Evolutionary conservation across 192 early-diverging fungal species (phyloP).

Genomic region (Lobosporangium transversale): DNA sequence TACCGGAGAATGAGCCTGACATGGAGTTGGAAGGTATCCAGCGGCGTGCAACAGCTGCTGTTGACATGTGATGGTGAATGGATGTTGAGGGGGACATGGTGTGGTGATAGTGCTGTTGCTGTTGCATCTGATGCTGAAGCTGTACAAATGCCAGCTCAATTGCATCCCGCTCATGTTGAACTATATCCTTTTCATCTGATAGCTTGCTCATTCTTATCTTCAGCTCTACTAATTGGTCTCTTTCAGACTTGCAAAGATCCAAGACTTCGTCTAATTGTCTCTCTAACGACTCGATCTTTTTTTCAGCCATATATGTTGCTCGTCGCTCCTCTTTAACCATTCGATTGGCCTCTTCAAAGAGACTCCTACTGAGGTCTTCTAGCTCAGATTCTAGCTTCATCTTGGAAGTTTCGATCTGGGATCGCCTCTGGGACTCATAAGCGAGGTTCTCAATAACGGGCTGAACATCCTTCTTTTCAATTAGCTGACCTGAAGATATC

Average conservation of each 20-base stretch:
- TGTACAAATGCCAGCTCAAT: slow-evolving; percentile 44
- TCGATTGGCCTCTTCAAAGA: slow-evolving; percentile 53
- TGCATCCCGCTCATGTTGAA: slow-evolving; percentile 36
- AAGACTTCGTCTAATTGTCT: slow-evolving; percentile 46
- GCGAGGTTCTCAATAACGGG: slow-evolving; percentile 52
- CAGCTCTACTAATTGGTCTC: slow-evolving; percentile 48
- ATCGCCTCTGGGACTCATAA: slow-evolving; percentile 40
- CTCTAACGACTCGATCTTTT: slow-evolving; percentile 39
- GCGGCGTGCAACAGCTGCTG: slow-evolving; percentile 35
- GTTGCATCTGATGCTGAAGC: slow-evolving; percentile 25
- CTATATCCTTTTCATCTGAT: slow-evolving; percentile 41
- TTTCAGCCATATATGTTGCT: slow-evolving; percentile 24
- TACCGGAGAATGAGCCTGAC: neutral
- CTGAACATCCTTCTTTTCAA: slow-evolving; percentile 53
- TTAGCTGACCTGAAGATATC: slow-evolving; percentile 48
- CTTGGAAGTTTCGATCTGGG: slow-evolving; percentile 43
- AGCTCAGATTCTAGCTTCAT: slow-evolving; percentile 44
- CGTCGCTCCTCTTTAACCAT: slow-evolving; percentile 54
- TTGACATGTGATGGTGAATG: slow-evolving; percentile 44
- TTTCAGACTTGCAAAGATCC: slow-evolving; percentile 47
- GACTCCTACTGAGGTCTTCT: slow-evolving; percentile 43
- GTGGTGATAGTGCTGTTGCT: slow-evolving; percentile 28
- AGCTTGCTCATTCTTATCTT: slow-evolving; percentile 47
- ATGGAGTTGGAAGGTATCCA: slow-evolving; percentile 19
- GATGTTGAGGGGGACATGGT: slow-evolving; percentile 8